Percentiles rank a stretch among this genome's conserved stretches.
These are phyloP conservation scores for Euphorbia peplus DNA, from an alignment of 345 rosid species.

Conservation along the genomic window DNA sequence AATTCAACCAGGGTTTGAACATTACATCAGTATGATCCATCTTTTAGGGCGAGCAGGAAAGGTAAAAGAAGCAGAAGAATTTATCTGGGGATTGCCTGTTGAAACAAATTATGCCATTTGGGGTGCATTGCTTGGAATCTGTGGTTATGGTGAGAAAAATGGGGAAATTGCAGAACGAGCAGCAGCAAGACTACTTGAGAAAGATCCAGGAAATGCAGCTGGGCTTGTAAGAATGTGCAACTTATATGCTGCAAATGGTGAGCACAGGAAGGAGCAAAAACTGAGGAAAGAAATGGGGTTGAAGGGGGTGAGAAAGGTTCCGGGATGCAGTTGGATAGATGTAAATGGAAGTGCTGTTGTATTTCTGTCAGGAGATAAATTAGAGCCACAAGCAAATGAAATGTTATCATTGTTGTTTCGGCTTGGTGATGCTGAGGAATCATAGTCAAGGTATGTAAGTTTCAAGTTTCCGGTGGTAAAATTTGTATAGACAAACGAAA, in stretches of 20 bases:
- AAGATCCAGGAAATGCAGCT: constrained; percentile 64
- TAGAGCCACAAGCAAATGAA: constrained; percentile 30
- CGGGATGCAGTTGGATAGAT: constrained; percentile 81
- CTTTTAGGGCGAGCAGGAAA: constrained; percentile 53
- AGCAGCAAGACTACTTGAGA: constrained; percentile 44
- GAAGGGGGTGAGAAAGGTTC: constrained; percentile 72
- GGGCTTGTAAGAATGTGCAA: constrained; percentile 71
- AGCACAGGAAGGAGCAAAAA: constrained; percentile 47
- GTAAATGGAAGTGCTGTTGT: constrained; percentile 44
- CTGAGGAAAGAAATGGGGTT: constrained; percentile 65
- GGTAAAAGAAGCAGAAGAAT: constrained; percentile 48
- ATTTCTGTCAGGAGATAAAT: constrained; percentile 63
- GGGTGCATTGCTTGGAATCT: constrained; percentile 60
- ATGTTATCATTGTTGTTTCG: constrained; percentile 33
- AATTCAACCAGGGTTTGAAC: constrained; percentile 42
- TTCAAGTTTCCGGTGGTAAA: neutral
- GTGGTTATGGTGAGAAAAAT: constrained; percentile 41
- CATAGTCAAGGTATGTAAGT: neutral
- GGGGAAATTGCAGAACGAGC: constrained; percentile 46
- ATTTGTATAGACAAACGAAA: too few relatives aligned
- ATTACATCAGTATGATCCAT: constrained; percentile 45
- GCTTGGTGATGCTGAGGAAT: constrained; percentile 23
- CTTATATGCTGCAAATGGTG: constrained; percentile 51
- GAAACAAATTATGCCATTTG: constrained; percentile 39
- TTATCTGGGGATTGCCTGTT: constrained; percentile 37